phyloP scores from a whole-genome alignment of 2,329 filamentous ascomycete genomes.

The Anthostomella pinea region DNA sequence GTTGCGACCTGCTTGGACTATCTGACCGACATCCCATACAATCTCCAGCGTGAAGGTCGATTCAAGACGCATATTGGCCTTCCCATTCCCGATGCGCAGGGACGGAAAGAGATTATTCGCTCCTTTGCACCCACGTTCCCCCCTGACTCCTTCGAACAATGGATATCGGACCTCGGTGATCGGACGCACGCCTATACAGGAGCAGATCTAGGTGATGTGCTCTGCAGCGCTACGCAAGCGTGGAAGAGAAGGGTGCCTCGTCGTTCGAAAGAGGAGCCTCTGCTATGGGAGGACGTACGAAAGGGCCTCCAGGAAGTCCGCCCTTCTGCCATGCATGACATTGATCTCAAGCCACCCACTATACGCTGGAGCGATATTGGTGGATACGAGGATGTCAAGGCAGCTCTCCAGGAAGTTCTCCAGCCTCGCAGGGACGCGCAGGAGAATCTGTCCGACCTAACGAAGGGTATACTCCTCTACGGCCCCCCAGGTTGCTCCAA shows the following conservation, averaged over 20 bases:
- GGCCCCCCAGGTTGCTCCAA: slow-evolving; percentile 94
- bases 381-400: slow-evolving; percentile 75
- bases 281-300: slow-evolving; percentile 53
- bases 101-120: slow-evolving; percentile 72
- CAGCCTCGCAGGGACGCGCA: slow-evolving; percentile 26
- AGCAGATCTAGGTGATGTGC: slow-evolving; percentile 67
- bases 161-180: slow-evolving; percentile 62
- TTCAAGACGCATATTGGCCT: slow-evolving; percentile 69
- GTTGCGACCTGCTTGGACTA: slow-evolving; percentile 72
- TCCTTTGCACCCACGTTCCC: slow-evolving; percentile 50
- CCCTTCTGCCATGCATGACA: slow-evolving; percentile 83
- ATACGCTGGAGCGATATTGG: slow-evolving; percentile 86
- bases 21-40: slow-evolving; percentile 67
- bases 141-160: slow-evolving; percentile 46
- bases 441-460: slow-evolving; percentile 51
- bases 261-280: slow-evolving; percentile 14
- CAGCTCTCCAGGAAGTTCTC: slow-evolving; percentile 51
- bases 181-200: slow-evolving; percentile 86
- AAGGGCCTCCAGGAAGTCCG: slow-evolving; percentile 66
- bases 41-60: slow-evolving; percentile 62
- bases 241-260: slow-evolving; percentile 21
- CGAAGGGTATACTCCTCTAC: slow-evolving; percentile 84
- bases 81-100: slow-evolving; percentile 69
- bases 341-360: slow-evolving; percentile 83
- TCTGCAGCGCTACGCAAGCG: slow-evolving; percentile 45